Percentiles rank a stretch among this genome's conserved stretches.
Conservation (phyloP, 352 stramenopile genomes). For the Phytophthora hybrid region DNA sequence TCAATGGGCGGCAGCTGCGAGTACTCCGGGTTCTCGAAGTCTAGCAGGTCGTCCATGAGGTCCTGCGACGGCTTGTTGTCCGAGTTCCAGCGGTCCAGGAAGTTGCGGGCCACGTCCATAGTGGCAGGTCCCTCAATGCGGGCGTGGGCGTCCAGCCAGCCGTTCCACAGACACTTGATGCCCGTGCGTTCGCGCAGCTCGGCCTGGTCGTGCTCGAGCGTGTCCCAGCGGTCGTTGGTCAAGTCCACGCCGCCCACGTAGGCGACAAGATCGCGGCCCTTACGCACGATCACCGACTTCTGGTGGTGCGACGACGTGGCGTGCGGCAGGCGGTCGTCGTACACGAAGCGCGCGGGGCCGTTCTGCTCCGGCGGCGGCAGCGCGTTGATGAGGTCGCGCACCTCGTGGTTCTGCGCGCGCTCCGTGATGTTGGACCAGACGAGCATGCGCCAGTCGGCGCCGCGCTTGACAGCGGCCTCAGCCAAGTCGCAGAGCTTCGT, state of each 20-base stretch:
- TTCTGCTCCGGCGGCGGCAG: conserved; percentile 39
- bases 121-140: conserved; percentile 55
- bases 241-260: conserved; percentile 69
- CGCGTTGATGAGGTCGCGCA: conserved; percentile 63
- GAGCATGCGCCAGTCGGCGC: conserved; percentile 61
- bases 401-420: conserved; percentile 56
- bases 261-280: conserved; percentile 45
- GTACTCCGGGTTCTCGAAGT: conserved; percentile 59
- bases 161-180: conserved; percentile 52
- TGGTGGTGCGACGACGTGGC: conserved; percentile 72
- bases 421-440: conserved; percentile 75
- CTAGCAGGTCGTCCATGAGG: conserved; percentile 55
- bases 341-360: conserved; percentile 54
- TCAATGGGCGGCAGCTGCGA: conserved; percentile 30
- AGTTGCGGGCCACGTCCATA: conserved; percentile 68
- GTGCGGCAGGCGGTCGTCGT: conserved; percentile 71
- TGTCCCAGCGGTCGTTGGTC: conserved; percentile 71
- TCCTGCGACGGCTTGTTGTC: conserved; percentile 42
- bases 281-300: conserved; percentile 71
- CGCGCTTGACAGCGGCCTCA: conserved; percentile 43
- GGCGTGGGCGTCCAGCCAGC: conserved; percentile 69
- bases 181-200: conserved; percentile 47
- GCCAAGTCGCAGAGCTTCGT: conserved; percentile 51
- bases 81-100: conserved; percentile 72
- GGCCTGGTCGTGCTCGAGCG: conserved; percentile 58